Conservation (phyloP, 2,329 filamentous ascomycete genomes). For the Neophaeococcomyces aloes region DNA sequence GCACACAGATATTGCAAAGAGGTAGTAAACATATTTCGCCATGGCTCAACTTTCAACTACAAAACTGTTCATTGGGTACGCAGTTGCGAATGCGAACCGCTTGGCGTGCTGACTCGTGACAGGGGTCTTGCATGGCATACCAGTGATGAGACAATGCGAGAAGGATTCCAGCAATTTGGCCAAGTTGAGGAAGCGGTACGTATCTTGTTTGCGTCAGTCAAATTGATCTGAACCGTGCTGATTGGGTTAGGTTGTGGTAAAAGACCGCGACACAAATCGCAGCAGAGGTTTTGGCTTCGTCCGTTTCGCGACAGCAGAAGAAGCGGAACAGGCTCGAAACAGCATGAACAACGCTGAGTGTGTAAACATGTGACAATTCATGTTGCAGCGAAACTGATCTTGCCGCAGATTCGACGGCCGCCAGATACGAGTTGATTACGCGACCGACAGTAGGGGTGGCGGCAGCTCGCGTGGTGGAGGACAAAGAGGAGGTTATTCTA, state of each 20-base stretch:
- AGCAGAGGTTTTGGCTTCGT: conserved; percentile 98
- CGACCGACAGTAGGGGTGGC: conserved; percentile 64
- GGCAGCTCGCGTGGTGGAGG: conserved; percentile 39
- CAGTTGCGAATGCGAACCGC: conserved; percentile 6
- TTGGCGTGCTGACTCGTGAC: conserved; percentile 9
- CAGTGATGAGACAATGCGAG: conserved; percentile 71
- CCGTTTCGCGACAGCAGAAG: conserved; percentile 52
- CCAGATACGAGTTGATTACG: conserved; percentile 89
- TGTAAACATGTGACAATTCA: conserved; percentile 28
- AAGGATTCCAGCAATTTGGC: conserved; percentile 89
- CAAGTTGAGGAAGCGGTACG: conserved; percentile 89
- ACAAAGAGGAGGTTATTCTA: conserved; percentile 2
- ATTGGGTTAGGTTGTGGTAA: conserved; percentile 71
- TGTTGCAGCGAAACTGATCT: conserved; percentile 14
- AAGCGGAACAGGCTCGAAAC: conserved; percentile 34
- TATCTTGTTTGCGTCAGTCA: not conserved
- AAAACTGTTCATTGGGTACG: conserved; percentile 23
- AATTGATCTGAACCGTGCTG: conserved; percentile 12
- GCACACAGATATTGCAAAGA: not conserved
- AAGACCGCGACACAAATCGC: conserved; percentile 91
- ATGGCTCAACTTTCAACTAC: conserved; percentile 13
- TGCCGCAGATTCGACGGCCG: conserved; percentile 74
- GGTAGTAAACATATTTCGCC: not conserved
- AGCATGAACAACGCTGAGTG: conserved; percentile 56
- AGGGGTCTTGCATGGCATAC: conserved; percentile 99